phyloP scores from a whole-genome alignment of 2,329 filamentous ascomycete species.

The Elsinoe perseae region DNA sequence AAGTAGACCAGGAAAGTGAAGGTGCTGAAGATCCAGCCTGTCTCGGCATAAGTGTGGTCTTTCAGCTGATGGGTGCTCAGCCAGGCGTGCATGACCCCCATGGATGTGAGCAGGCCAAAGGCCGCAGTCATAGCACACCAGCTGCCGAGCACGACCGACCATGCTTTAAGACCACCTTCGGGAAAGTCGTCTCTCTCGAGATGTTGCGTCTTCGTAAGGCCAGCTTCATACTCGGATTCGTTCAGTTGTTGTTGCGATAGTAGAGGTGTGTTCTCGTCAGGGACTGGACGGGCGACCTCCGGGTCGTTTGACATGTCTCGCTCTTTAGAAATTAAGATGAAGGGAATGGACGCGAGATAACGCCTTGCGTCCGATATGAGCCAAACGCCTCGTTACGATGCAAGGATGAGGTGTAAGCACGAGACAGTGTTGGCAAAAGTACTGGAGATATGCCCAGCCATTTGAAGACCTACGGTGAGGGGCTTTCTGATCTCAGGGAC shows the following conservation, averaged over 20 bases:
- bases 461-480: neutral
- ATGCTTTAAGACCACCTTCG: slow-evolving; percentile 71
- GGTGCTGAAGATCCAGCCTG: slow-evolving; percentile 82
- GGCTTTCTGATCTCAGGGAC: neutral
- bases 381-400: no score
- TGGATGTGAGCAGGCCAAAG: slow-evolving; percentile 71
- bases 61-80: slow-evolving; percentile 64
- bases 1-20: slow-evolving; percentile 80
- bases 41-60: slow-evolving; percentile 57
- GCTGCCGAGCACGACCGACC: slow-evolving; percentile 79
- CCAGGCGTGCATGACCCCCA: slow-evolving; percentile 75
- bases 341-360: no score
- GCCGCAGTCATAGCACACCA: slow-evolving; percentile 70
- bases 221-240: neutral
- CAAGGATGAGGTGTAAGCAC: no score
- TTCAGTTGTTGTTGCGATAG: neutral
- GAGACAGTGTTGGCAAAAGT: neutral
- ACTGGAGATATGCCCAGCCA: neutral
- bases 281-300: neutral
- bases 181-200: slow-evolving; percentile 49
- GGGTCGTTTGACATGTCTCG: neutral
- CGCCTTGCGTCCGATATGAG: no score
- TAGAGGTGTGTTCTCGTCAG: neutral
- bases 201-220: neutral
- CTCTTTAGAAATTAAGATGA: neutral